Base-by-base conservation (phyloP, 139 green algal species). In the Chlorella vulgaris region DNA sequence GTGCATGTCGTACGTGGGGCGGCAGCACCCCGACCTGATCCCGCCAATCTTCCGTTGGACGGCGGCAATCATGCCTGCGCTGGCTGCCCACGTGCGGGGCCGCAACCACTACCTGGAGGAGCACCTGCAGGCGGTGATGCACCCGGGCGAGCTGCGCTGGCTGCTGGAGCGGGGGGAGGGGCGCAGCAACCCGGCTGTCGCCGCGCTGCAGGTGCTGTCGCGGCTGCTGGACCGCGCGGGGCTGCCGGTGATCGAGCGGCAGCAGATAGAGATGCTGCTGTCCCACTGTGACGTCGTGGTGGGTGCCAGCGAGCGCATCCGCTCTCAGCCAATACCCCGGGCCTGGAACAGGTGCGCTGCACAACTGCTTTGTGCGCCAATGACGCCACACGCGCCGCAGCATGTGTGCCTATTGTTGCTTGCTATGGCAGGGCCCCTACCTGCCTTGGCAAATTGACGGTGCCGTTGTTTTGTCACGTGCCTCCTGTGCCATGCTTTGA, bases 271-370 rank as follows among this genome's bases (percentile, higher is more conserved):
- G 77, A 24, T 4, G 65, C 50, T 69, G 50, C 35, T 83, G 33
- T 50, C 21, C 50, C 40, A 58, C 22, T 43, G 28, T 0, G 66
- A 83, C 36, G 28, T 29, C 35, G 28, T 69, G 6, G 38, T 76
- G 0, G 82, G 69, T 24, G 83, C 68, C 4, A 82, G 78, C 39
- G 83, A 87, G 78, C 61, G 68, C 26, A 79, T 83, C 65, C 75
- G 75, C 58, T 33, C n/a, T 13, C 58, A 31, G 58, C 58, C 58
- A 67, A 67, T 58, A 33, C 58, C 24, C 24, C 15, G 7, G 15
- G 58, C 58, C 58, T 29, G 24, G 58, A 67, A 31, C 58, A 36
- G 58, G 58, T 31, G 58, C 19, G 50, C 15, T n/a, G n/a, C n/a
- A n/a, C n/a, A n/a, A n/a, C n/a, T n/a, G n/a, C n/a, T n/a, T n/a